Base-by-base conservation (phyloP, 257 asterid species). In the Primulina tabacum region DNA sequence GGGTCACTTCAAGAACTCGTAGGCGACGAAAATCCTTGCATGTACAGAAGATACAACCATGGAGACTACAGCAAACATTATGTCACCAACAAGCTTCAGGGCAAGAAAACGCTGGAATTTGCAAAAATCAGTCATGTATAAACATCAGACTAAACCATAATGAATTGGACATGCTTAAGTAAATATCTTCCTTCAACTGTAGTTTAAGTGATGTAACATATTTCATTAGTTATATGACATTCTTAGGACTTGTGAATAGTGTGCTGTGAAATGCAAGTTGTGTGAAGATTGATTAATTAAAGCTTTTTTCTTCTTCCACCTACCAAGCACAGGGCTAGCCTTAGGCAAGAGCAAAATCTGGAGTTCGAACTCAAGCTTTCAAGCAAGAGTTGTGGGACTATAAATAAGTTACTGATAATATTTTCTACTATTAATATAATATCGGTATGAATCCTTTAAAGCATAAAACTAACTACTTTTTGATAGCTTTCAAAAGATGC, bases 51-150 rank as follows among this genome's bases (percentile, higher is more conserved):
- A 53, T 94, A 94, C 88, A 94, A 89, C 34, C 99, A 94, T 74
- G 99, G 97, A 30, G 99, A 91, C 69, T 94, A 91, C 65, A 89
- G 93, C 85, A 94, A 80, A 65, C 92, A 94, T 81, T 91, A 91
- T 79, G 93, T 91, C 2, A 85, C 96, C 29, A 91, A 83, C 88
- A 89, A 89, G 84, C 92, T 94, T 68, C 89, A 86, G 67, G 97
- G 99, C 78, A 94, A 94, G 88, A n/a, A 94, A 80, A 72, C 89
- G 26, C 77, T 94, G 55, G 99, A 94, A 7, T 94, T 91, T 78
- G 93, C 93, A 53, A 88, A 89, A 69, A 73, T 85, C 17, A 53
- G 52, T 3, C 33, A 16, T 26, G 74, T 74, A 73, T 68, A 7
- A 32, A 38, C 37, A 58, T 55, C 55, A 65, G 52, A 9, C 17